Base-by-base conservation (phyloP, 2,329 filamentous ascomycete genomes). In the Trichoderma simmonsii region DNA sequence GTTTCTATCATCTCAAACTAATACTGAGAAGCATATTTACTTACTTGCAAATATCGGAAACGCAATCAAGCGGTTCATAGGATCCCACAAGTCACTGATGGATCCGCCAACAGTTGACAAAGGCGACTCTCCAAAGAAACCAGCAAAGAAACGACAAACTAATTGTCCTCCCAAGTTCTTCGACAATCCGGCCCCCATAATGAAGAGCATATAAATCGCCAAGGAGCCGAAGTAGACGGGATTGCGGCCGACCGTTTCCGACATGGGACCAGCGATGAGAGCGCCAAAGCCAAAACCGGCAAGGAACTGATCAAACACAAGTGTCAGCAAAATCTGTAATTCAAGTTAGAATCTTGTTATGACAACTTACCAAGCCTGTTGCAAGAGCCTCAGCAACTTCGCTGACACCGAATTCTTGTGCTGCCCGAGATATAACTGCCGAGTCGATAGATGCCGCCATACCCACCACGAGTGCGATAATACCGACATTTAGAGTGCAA, bases 61-160 rank as follows among this genome's bases (percentile, higher is more conserved):
- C 9, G 66, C 66, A 61, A 54, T 34, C n/a, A 69, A 24, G 12
- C 66, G 66, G 39, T 54, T 54, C 66, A 61, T 28, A 1, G 66
- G 66, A 69, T 61, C 26, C 66, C 66, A 69, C 36, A 69, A 9
- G 15, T 69, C 66, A 5, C 66, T 60, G 15, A 69, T 69, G 9
- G 66, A 61, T 26, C 66, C 66, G 3, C 66, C 66, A 15, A 69
- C 56, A 36, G 66, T 69, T 8, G 66, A 51, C 28, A 69, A 6
- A 2, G 66, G 66, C 11, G 66, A 69, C 57, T 69, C 66, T 14
- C 66, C 66, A 69, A 69, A 69, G 28, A 69, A 69, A 3, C 66
- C 66, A n/a, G 66, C 66, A 61, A 69, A 69, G 39, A 69, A 69
- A 28, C 66, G 66, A n/a, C 66, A 69, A 9, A 69, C 66, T 0